Evolutionary conservation across 2,329 filamentous ascomycete species (phyloP).

Genomic region (Cytospora leucostoma): DNA sequence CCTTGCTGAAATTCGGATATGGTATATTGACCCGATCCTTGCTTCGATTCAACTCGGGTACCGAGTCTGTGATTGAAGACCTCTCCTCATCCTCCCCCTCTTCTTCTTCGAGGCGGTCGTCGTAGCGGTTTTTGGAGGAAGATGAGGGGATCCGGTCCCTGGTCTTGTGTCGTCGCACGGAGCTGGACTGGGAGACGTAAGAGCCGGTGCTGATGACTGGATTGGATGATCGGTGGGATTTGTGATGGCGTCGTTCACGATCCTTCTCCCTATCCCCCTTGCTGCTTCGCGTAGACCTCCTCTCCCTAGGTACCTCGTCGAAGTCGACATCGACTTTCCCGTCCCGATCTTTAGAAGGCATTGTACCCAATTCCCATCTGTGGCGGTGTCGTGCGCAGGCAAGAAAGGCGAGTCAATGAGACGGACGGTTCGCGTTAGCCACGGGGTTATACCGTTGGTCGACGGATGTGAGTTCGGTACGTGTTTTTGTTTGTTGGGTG

Average conservation of each 20-base stretch:
- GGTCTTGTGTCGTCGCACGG: constrained; percentile 33
- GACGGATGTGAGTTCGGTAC: background rate
- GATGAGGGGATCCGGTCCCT: constrained; percentile 17
- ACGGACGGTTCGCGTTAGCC: constrained; percentile 4
- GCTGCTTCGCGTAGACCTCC: constrained; percentile 27
- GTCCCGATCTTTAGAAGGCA: constrained; percentile 30
- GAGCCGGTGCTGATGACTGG: constrained; percentile 43
- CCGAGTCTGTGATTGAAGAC: constrained; percentile 50
- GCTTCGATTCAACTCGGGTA: constrained; percentile 48
- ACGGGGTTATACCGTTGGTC: background rate
- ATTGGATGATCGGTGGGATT: constrained; percentile 45
- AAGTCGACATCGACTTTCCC: constrained; percentile 27
- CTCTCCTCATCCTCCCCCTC: constrained; percentile 15
- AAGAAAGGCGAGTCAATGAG: background rate
- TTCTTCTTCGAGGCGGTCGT: constrained; percentile 12
- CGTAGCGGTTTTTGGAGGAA: constrained; percentile 30
- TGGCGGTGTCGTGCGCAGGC: constrained; percentile 6
- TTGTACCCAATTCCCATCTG: constrained; percentile 25
- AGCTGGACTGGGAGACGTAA: constrained; percentile 40
- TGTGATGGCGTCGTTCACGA: constrained; percentile 43
- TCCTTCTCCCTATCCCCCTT: constrained; percentile 36
- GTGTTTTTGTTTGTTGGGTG: background rate
- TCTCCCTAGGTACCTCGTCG: constrained; percentile 30
- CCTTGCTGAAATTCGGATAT: constrained; percentile 85
- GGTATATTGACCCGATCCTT: constrained; percentile 58